phyloP scores from a whole-genome alignment of 2,329 filamentous ascomycete genomes.

The Talaromyces sp. region DNA sequence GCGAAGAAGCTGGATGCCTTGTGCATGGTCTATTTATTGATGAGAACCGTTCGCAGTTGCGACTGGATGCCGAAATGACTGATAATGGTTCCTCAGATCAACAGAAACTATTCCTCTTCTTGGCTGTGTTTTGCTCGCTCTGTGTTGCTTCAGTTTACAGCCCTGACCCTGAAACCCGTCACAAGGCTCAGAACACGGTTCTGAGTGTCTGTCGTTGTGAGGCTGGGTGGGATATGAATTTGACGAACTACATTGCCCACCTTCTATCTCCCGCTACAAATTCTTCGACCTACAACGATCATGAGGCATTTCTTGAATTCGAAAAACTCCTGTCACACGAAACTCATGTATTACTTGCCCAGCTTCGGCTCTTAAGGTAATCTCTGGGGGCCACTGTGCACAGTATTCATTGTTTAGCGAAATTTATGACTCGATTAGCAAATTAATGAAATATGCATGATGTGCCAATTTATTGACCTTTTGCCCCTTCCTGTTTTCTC shows the following conservation, averaged over 20 bases:
- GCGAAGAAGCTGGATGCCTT: neutral
- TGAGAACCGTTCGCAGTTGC: neutral
- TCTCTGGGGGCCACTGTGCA: neutral
- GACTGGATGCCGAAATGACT: neutral
- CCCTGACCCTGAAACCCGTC: neutral
- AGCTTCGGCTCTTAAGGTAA: neutral
- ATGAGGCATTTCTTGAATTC: neutral
- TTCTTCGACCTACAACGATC: neutral
- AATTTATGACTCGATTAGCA: neutral
- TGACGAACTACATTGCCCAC: conserved; percentile 3
- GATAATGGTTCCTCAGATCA: neutral
- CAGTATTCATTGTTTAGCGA: neutral
- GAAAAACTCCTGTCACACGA: neutral
- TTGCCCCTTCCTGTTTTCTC: neutral
- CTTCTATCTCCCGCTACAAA: neutral
- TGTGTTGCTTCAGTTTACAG: conserved; percentile 3
- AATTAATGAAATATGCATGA: neutral
- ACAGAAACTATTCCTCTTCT: conserved; percentile 1
- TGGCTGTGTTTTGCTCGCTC: conserved; percentile 6
- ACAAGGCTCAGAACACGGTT: conserved; percentile 1
- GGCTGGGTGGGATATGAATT: conserved; percentile 1
- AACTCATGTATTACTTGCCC: neutral
- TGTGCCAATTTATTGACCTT: neutral
- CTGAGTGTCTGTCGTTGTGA: conserved; percentile 2
- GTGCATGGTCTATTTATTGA: neutral